Base-by-base conservation (phyloP, 768 basidiomycete genomes). In the Xerocomus potaroensis region DNA sequence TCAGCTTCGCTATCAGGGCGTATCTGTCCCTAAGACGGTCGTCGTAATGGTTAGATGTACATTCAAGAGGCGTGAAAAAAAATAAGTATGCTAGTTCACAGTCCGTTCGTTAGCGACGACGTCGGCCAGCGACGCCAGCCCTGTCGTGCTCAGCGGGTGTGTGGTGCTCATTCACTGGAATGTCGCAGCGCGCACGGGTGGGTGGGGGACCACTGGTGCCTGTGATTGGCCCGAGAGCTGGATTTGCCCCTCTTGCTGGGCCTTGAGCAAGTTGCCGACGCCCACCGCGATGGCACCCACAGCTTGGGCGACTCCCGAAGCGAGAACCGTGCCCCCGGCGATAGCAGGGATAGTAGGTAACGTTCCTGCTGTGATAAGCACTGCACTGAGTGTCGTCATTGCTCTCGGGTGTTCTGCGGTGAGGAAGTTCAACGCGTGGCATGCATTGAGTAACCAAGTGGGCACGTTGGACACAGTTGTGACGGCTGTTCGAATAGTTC, bases 281-380 rank as follows among this genome's bases (percentile, higher is more conserved):
- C 87, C 86, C 3, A 89, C 76, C 1, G 86, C 87, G 48, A 89
- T 81, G 1, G 85, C 85, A 9, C 87, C 87, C 21, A 86, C 80
- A 1, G 87, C 87, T 54, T 89, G 87, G 12, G 79, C 84, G 12
- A 87, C 81, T 11, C 81, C 75, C 14, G 84, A 78, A 9, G 87
- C 87, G 29, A 90, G 71, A 41, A 86, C 70, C 0, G 83, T 82
- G 9, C 87, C 87, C 18, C 86, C 85, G 40, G 72, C 72, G 58
- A 89, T 77, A 2, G 75, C 84, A 18, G 87, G 87, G 26, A 89
- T 76, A 0, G 84, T 68, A 1, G 87, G 87, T 34, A 90, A 71
- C 26, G 83, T 81, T 29, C 87, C 87, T 26, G 83, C 83, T 3
- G 86, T 87, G 60, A 90, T 85, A 49, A 90, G 76, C 43, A 90